Evolutionary conservation across 208 protist species (phyloP).

Genomic region (Herpetomonas samuelpessoai): DNA sequence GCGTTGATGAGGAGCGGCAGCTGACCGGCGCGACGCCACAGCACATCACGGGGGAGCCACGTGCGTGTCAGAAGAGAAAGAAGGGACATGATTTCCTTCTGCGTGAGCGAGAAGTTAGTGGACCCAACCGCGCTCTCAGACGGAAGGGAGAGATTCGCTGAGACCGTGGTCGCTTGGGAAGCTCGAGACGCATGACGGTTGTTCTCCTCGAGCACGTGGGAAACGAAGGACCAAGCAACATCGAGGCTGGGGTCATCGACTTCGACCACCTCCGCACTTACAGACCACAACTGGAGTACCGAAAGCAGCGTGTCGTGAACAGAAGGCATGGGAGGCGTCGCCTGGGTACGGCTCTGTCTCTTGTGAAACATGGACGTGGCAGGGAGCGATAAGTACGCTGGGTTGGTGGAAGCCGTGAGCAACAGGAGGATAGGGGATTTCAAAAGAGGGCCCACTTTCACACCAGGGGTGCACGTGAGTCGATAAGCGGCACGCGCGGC

Average conservation of each 20-base stretch:
- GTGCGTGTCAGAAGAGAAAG: constrained; percentile 27
- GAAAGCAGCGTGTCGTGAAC: background rate
- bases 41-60: constrained; percentile 27
- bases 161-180: too few relatives aligned
- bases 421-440: background rate
- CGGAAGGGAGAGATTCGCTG: background rate
- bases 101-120: background rate
- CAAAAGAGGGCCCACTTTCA: background rate
- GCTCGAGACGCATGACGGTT: too few relatives aligned
- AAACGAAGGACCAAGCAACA: constrained; percentile 12
- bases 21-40: constrained; percentile 51
- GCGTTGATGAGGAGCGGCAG: constrained; percentile 47
- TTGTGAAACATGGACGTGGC: too few relatives aligned
- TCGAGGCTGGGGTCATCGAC: constrained; percentile 17
- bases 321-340: too few relatives aligned
- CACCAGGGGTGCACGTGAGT: background rate
- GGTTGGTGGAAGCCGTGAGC: background rate
- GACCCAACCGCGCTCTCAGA: too few relatives aligned
- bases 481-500: background rate
- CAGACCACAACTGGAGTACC: background rate
- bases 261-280: constrained; percentile 11
- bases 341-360: too few relatives aligned
- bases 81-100: constrained; percentile 22
- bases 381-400: too few relatives aligned
- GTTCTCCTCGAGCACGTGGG: background rate